Percentiles rank a stretch among this genome's conserved stretches.
phyloP scores from a whole-genome alignment of 2,329 filamentous ascomycete genomes.

The Hymenoscyphus fraxineus region DNA sequence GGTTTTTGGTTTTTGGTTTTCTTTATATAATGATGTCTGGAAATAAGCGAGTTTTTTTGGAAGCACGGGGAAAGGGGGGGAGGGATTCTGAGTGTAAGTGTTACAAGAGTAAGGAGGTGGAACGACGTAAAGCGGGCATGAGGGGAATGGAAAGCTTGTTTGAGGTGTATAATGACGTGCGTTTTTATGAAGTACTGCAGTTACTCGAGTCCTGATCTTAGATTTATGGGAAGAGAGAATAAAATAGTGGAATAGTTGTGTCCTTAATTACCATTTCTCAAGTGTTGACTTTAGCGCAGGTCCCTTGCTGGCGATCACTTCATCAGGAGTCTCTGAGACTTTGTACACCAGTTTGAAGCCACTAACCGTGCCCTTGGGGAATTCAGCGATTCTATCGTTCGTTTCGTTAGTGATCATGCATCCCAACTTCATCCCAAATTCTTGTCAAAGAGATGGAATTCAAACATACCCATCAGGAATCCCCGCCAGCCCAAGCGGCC shows the following conservation, averaged over 20 bases:
- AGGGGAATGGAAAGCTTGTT: not conserved
- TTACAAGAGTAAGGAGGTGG: not conserved
- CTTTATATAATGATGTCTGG: not conserved
- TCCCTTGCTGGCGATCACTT: not conserved
- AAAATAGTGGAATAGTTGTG: not conserved
- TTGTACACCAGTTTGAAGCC: slow-evolving; percentile 40
- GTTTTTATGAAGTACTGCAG: not conserved
- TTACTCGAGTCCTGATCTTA: not conserved
- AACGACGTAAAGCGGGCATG: not conserved
- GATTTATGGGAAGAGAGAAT: not conserved
- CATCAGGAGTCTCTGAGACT: not conserved
- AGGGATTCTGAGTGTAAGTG: not conserved
- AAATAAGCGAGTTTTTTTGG: not conserved
- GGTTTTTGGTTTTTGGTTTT: too few species aligned
- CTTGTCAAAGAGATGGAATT: too few species aligned
- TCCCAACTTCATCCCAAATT: not conserved
- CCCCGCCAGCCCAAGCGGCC: not conserved
- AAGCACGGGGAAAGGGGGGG: not conserved
- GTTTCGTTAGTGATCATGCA: not conserved
- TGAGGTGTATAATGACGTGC: not conserved
- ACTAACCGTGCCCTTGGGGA: slow-evolving; percentile 29
- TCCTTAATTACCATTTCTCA: not conserved
- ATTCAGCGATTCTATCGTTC: not conserved
- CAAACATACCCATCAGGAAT: not conserved
- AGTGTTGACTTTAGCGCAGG: not conserved